Base-by-base conservation (phyloP, 306 rosid species). In the Quercus robur region DNA sequence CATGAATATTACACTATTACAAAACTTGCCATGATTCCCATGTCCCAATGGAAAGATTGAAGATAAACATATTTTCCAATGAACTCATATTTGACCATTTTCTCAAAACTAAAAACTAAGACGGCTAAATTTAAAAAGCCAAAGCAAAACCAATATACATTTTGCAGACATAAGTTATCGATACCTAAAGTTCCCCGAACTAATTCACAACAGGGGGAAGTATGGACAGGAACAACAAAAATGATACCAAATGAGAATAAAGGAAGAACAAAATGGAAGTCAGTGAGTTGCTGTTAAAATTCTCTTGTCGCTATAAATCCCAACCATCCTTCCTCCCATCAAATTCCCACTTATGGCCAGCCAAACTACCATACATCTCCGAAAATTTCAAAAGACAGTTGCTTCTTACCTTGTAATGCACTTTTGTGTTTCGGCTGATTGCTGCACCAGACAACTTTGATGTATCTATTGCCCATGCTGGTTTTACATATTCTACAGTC, bases 391-490 rank as follows among this genome's bases (percentile, higher is more conserved):
- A 63, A 20, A 96, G 92, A 81, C 99, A 96, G n/a, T 78, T 77
- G 33, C 93, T 93, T 87, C 99, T 87, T 77, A 77, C 56, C 44
- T 20, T 64, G 67, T 93, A 96, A 83, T 96, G 99, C 80, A 75
- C 90, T 58, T 89, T 73, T 0, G 98, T 96, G 82, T 96, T 93
- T 20, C 92, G 83, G 86, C 99, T 96, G 63, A 96, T 96, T 0
- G 99, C 99, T 7, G 86, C 94, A 25, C 99, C 97, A 0, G 99
- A 96, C 69, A 96, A 84, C 82, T 96, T 96, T 1, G 99, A 96
- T 0, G 98, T 96, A 85, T 96, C 99, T 2, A 96, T 89, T 14
- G 99, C 97, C 99, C 99, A 96, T 54, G 97, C 97, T 44, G 99
- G 98, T 75, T 79, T 93, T 68, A 96, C 99, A 61, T 96, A 96